phyloP scores from a whole-genome alignment of 345 rosid species.

The Hibiscus mutabilis region DNA sequence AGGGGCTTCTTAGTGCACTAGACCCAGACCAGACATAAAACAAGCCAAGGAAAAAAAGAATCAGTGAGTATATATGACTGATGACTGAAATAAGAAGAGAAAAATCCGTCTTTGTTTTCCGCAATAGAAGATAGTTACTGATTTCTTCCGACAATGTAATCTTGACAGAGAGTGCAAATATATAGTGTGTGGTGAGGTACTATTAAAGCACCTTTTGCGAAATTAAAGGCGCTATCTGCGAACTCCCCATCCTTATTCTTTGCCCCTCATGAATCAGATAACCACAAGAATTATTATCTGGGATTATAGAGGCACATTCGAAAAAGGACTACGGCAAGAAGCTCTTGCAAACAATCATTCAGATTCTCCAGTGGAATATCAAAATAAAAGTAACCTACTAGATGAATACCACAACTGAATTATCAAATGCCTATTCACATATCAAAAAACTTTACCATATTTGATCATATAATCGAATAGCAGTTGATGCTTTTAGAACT shows the following conservation, averaged over 20 bases:
- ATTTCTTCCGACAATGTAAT: background rate
- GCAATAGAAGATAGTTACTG: background rate
- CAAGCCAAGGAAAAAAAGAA: background rate
- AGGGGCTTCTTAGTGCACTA: background rate
- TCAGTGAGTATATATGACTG: background rate
- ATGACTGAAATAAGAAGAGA: background rate
- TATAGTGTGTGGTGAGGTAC: constrained; percentile 16
- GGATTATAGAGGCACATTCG: constrained; percentile 18
- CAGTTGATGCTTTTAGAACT: background rate
- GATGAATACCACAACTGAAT: background rate
- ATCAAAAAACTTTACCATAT: background rate
- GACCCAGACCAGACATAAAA: background rate
- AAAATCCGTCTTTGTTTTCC: background rate
- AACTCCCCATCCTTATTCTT: constrained; percentile 20
- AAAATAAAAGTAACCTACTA: background rate
- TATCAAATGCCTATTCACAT: background rate
- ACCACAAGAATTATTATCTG: constrained; percentile 21
- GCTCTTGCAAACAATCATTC: background rate
- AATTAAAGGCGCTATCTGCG: constrained; percentile 20
- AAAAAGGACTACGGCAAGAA: background rate
- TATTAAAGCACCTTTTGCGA: constrained; percentile 13
- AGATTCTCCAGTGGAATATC: background rate
- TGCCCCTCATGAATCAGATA: constrained; percentile 32
- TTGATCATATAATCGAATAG: background rate
- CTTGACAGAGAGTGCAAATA: background rate